Conservation (phyloP, 768 basidiomycete genomes). For the Suillus paluster region DNA sequence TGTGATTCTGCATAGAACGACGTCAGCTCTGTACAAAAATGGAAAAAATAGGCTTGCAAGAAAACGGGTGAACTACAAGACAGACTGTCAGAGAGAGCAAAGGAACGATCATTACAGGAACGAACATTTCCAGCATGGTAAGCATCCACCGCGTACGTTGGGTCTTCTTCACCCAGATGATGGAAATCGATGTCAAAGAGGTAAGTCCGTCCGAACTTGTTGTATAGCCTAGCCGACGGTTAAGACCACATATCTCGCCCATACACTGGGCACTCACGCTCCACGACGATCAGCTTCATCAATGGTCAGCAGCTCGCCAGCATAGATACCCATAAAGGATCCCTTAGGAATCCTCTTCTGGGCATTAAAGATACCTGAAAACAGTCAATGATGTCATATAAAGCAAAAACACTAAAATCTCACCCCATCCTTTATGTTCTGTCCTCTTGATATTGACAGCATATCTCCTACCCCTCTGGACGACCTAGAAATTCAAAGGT, state of each 20-base stretch:
- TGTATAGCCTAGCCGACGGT: constrained; percentile 58
- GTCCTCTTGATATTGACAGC: constrained; percentile 73
- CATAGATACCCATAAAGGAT: constrained; percentile 81
- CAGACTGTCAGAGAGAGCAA: constrained; percentile 1
- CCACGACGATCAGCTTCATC: constrained; percentile 70
- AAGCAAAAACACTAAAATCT: constrained; percentile 17
- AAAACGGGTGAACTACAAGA: constrained; percentile 85
- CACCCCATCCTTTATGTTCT: constrained; percentile 84
- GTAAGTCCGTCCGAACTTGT: constrained; percentile 75
- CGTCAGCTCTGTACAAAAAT: background rate
- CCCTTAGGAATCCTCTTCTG: constrained; percentile 66
- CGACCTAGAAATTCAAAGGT: constrained; percentile 55
- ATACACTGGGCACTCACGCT: constrained; percentile 44
- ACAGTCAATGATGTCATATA: background rate
- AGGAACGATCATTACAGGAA: constrained; percentile 16
- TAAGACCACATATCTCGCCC: constrained; percentile 3
- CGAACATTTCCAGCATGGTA: constrained; percentile 87
- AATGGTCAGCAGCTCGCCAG: constrained; percentile 81
- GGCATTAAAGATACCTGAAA: constrained; percentile 72
- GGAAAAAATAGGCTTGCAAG: constrained; percentile 53
- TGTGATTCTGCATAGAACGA: constrained; percentile 71
- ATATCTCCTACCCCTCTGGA: constrained; percentile 76
- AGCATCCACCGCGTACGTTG: constrained; percentile 74
- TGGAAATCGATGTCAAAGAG: constrained; percentile 84
- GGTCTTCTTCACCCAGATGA: constrained; percentile 50